These are phyloP conservation scores for Psilocybe azurescens DNA, from an alignment of 768 basidiomycete species.

Conservation along the genomic window DNA sequence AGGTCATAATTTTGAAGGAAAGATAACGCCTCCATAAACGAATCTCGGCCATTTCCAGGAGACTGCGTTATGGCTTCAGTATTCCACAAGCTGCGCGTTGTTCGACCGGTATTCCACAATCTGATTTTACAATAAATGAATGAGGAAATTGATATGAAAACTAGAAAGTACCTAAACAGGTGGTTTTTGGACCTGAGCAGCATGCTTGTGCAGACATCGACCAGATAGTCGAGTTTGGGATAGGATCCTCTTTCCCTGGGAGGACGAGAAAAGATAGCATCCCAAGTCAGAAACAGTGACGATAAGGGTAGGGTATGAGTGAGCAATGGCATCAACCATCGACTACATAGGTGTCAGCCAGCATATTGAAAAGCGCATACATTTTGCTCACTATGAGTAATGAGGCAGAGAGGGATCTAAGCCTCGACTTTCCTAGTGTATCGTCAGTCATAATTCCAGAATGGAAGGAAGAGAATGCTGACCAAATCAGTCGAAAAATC, in stretches of 20 bases:
- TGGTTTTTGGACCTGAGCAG: slow-evolving; percentile 59
- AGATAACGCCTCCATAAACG: slow-evolving; percentile 68
- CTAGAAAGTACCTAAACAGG: slow-evolving; percentile 52
- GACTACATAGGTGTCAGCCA: slow-evolving; percentile 42
- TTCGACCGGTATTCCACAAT: slow-evolving; percentile 52
- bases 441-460: neutral
- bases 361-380: neutral
- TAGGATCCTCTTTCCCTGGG: slow-evolving; percentile 58
- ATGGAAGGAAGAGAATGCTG: slow-evolving; percentile 22
- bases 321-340: slow-evolving; percentile 75
- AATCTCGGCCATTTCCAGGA: slow-evolving; percentile 58
- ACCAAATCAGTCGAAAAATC: slow-evolving; percentile 70
- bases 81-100: slow-evolving; percentile 57
- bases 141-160: neutral
- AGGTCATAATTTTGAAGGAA: slow-evolving; percentile 72
- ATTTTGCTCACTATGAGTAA: slow-evolving; percentile 71
- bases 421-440: slow-evolving; percentile 59
- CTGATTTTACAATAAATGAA: slow-evolving; percentile 37
- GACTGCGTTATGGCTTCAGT: slow-evolving; percentile 44
- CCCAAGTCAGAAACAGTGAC: slow-evolving; percentile 69
- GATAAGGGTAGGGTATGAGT: slow-evolving; percentile 74
- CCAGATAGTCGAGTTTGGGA: slow-evolving; percentile 69
- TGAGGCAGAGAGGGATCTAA: slow-evolving; percentile 76
- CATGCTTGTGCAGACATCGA: slow-evolving; percentile 76
- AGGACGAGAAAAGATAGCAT: slow-evolving; percentile 67